A percentile compares a stretch with the other conserved stretches of the same genome.
phyloP scores from a whole-genome alignment of 129 eudicot species.

The Saussurea involucrata region DNA sequence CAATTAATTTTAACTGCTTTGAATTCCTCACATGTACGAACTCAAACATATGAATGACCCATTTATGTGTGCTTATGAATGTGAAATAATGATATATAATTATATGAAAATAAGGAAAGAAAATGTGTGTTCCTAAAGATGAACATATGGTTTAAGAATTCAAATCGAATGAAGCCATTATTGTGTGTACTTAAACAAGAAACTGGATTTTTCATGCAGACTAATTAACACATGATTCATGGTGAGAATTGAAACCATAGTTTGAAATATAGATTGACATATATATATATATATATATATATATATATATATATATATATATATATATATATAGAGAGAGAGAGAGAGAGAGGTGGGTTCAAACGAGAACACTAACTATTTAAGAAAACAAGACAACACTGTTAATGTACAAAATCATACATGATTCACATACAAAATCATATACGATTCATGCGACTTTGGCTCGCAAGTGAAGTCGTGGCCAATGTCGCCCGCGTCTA shows the following conservation, averaged over 20 bases:
- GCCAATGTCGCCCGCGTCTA: too few species aligned
- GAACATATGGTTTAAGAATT: background rate
- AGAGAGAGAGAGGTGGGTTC: too few species aligned
- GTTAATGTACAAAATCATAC: too few species aligned
- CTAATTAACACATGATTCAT: background rate
- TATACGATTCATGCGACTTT: too few species aligned
- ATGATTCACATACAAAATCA: too few species aligned
- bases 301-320: background rate
- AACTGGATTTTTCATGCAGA: background rate
- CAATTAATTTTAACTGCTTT: background rate
- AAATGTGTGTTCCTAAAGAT: background rate
- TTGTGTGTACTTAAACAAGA: background rate
- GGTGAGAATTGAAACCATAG: background rate
- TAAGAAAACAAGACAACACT: too few species aligned
- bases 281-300: too few species aligned
- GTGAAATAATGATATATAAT: background rate
- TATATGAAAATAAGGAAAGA: background rate
- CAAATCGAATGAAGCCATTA: background rate
- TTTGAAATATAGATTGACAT: background rate
- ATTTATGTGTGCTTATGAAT: constrained; percentile 1
- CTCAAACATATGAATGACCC: constrained; percentile 10
- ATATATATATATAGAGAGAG: too few species aligned
- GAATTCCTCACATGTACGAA: constrained; percentile 13
- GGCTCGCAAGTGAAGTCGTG: too few species aligned
- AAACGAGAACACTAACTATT: too few species aligned